Conservation (phyloP, 225 moss, liverwort and hornwort species). For the Physcomitrium patens region DNA sequence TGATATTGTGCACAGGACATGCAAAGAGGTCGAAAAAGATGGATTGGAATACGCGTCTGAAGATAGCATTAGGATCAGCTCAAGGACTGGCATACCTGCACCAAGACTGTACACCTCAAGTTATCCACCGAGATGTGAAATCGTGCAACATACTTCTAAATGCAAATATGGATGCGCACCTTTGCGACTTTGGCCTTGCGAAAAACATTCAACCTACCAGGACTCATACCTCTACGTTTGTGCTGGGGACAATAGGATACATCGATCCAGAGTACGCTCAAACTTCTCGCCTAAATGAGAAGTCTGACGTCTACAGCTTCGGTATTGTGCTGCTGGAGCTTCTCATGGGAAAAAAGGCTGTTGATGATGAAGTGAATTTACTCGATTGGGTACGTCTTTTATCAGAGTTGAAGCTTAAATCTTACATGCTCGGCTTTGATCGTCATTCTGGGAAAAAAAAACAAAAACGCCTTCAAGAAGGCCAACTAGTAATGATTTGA, state of each 20-base stretch:
- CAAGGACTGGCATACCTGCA: slow-evolving; percentile 75
- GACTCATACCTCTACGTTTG: slow-evolving; percentile 60
- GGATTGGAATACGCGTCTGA: slow-evolving; percentile 65
- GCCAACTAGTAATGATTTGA: neutral
- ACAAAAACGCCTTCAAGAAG: too few relatives aligned
- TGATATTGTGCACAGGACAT: slow-evolving; percentile 21
- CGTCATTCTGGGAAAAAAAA: too few relatives aligned
- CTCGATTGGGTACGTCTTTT: slow-evolving; percentile 47
- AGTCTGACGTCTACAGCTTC: slow-evolving; percentile 73
- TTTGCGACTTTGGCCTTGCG: slow-evolving; percentile 72
- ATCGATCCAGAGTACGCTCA: slow-evolving; percentile 75
- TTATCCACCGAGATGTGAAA: slow-evolving; percentile 72
- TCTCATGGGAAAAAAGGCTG: slow-evolving; percentile 68
- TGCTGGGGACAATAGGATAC: slow-evolving; percentile 73
- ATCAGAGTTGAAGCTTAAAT: neutral
- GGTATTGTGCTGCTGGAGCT: slow-evolving; percentile 76
- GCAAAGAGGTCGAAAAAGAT: slow-evolving; percentile 53
- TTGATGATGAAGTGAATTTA: slow-evolving; percentile 65
- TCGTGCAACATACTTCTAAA: slow-evolving; percentile 68
- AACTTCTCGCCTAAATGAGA: slow-evolving; percentile 65
- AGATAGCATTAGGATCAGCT: slow-evolving; percentile 66
- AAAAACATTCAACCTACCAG: slow-evolving; percentile 58
- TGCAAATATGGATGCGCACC: slow-evolving; percentile 60
- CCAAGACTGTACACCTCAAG: slow-evolving; percentile 67
- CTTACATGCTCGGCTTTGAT: neutral